Evolutionary conservation across 225 moss, liverwort and hornwort species (phyloP).

Genomic region (Rhytidiadelphus loreus): DNA sequence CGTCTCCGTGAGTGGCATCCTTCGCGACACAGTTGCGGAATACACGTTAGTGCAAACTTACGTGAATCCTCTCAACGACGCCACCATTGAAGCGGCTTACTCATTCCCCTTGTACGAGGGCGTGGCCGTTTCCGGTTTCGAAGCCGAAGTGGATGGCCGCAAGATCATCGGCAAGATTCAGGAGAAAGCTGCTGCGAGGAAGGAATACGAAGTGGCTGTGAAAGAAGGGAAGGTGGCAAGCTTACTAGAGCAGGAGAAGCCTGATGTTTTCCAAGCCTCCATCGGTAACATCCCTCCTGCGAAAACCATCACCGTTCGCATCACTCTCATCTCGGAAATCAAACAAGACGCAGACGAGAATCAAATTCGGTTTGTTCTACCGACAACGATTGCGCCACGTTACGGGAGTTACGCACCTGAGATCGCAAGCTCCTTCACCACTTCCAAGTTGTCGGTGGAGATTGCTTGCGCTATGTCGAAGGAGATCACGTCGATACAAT

Average conservation of each 20-base stretch:
- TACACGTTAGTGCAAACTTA: conserved; percentile 31
- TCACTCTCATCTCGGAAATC: conserved; percentile 29
- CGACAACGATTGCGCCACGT: conserved; percentile 37
- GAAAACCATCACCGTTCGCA: conserved; percentile 12
- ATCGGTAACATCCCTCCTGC: conserved; percentile 37
- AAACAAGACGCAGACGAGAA: conserved; percentile 51
- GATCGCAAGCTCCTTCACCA: not conserved
- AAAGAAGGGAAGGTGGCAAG: conserved; percentile 25
- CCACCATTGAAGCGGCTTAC: conserved; percentile 32
- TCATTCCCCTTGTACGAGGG: conserved; percentile 51
- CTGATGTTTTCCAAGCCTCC: conserved; percentile 35
- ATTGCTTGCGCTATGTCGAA: conserved; percentile 23
- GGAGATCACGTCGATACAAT: conserved; percentile 34
- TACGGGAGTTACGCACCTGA: not conserved
- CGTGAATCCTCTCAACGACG: conserved; percentile 1
- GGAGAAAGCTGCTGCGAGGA: conserved; percentile 20
- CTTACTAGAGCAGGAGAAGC: conserved; percentile 23
- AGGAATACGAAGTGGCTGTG: conserved; percentile 25
- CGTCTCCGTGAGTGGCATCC: conserved; percentile 12
- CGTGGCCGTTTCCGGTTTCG: conserved; percentile 35
- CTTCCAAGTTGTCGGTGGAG: conserved; percentile 8
- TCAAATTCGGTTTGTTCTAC: conserved; percentile 41
- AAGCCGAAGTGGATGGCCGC: conserved; percentile 25
- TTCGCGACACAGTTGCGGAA: conserved; percentile 18
- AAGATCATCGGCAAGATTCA: conserved; percentile 25